These are phyloP conservation scores for Lactarius trivialis DNA, from an alignment of 768 basidiomycete genomes.

Conservation along the genomic window DNA sequence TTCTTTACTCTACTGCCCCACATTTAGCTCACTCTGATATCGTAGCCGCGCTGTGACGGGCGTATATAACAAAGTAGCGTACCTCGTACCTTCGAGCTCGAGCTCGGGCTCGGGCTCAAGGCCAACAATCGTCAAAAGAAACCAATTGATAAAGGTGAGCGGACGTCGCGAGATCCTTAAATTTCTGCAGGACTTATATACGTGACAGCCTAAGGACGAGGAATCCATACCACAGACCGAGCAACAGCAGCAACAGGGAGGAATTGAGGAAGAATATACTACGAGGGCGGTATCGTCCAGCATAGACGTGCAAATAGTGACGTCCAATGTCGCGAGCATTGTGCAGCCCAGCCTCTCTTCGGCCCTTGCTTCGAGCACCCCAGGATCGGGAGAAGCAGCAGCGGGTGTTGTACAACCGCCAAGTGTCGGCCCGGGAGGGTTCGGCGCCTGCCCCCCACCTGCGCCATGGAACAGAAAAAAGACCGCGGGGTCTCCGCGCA, in stretches of 20 bases:
- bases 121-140: not conserved
- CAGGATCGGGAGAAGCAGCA: no score
- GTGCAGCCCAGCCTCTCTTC: no score
- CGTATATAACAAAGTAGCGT: not conserved
- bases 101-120: not conserved
- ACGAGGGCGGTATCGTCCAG: not conserved
- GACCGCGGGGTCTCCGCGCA: no score
- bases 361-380: no score
- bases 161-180: not conserved
- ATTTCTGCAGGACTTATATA: not conserved
- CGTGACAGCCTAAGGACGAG: not conserved
- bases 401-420: no score
- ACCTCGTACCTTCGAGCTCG: not conserved
- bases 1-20: not conserved
- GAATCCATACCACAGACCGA: not conserved
- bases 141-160: not conserved
- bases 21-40: not conserved
- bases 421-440: no score
- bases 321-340: no score
- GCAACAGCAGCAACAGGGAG: not conserved
- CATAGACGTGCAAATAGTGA: not conserved
- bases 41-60: not conserved
- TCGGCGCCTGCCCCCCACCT: no score
- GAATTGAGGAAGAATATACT: not conserved
- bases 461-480: no score